Evolutionary conservation across 257 asterid species (phyloP).

Genomic region (Linderniella brevidens): DNA sequence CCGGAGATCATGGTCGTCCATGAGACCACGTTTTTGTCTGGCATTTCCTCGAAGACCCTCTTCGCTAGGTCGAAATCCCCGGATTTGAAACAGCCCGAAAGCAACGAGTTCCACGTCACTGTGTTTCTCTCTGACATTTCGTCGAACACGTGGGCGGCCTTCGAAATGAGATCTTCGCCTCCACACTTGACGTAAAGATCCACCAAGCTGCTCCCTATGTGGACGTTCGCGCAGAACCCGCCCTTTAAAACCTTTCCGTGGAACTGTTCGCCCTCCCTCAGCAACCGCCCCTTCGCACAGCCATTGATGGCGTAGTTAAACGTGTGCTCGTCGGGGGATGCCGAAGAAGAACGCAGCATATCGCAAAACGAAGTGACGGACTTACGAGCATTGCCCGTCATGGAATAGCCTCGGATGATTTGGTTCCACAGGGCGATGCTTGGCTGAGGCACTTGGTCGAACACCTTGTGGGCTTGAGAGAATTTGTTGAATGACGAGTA

Average conservation of each 20-base stretch:
- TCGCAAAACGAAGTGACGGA: constrained; percentile 21
- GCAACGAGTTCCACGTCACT: constrained; percentile 68
- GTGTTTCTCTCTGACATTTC: constrained; percentile 47
- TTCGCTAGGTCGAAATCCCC: constrained; percentile 36
- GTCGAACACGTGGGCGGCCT: constrained; percentile 40
- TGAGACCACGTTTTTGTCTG: constrained; percentile 50
- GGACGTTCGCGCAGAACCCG: constrained; percentile 38
- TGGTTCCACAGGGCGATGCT: constrained; percentile 57
- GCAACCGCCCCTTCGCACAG: constrained; percentile 37
- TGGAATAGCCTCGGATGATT: constrained; percentile 32
- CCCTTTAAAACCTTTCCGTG: constrained; percentile 47
- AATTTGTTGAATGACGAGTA: constrained; percentile 27
- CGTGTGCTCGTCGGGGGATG: constrained; percentile 52
- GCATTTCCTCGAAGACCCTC: constrained; percentile 36
- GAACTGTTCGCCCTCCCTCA: constrained; percentile 46
- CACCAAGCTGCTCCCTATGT: constrained; percentile 48
- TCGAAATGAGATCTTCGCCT: constrained; percentile 15
- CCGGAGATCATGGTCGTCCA: constrained; percentile 87
- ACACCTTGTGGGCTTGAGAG: constrained; percentile 27
- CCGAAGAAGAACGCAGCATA: constrained; percentile 23
- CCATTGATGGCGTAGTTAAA: constrained; percentile 33
- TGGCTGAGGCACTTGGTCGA: constrained; percentile 32
- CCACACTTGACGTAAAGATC: constrained; percentile 47
- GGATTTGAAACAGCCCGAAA: constrained; percentile 33
- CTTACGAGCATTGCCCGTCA: constrained; percentile 16